Conservation (phyloP, 306 rosid genomes). For the Cicer arietinum region DNA sequence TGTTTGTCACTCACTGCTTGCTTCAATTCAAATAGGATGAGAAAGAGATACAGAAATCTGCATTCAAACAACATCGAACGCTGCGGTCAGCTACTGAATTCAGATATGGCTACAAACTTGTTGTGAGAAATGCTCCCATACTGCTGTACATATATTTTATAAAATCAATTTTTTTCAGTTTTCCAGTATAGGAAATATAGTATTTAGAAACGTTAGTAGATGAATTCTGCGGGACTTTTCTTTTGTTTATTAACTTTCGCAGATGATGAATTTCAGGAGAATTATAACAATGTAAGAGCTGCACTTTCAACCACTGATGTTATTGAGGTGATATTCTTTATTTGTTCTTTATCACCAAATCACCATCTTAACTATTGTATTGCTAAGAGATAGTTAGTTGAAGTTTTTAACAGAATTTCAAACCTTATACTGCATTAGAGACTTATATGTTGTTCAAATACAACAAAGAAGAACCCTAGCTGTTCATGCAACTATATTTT, state of each 20-base stretch:
- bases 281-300: constrained; percentile 66
- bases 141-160: neutral
- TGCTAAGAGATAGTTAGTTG: neutral
- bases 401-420: constrained; percentile 14
- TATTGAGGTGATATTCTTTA: constrained; percentile 66
- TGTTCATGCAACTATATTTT: neutral
- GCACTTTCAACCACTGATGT: constrained; percentile 80
- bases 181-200: constrained; percentile 19
- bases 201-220: neutral
- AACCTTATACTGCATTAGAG: constrained; percentile 14
- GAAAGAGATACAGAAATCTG: constrained; percentile 90
- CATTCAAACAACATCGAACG: constrained; percentile 74
- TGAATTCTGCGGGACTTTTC: neutral
- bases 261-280: constrained; percentile 63
- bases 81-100: constrained; percentile 77
- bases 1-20: constrained; percentile 42
- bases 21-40: constrained; percentile 70
- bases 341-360: neutral
- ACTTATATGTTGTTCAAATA: constrained; percentile 6
- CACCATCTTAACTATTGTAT: neutral
- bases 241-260: constrained; percentile 23
- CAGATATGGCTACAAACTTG: constrained; percentile 97
- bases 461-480: constrained; percentile 4
- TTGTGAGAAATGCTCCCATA: constrained; percentile 59
- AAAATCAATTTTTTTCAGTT: neutral